Evolutionary conservation across 768 basidiomycete genomes (phyloP), one percentile per base, ranked within the genome.

Genomic region (Leccinum sublutescens): DNA sequence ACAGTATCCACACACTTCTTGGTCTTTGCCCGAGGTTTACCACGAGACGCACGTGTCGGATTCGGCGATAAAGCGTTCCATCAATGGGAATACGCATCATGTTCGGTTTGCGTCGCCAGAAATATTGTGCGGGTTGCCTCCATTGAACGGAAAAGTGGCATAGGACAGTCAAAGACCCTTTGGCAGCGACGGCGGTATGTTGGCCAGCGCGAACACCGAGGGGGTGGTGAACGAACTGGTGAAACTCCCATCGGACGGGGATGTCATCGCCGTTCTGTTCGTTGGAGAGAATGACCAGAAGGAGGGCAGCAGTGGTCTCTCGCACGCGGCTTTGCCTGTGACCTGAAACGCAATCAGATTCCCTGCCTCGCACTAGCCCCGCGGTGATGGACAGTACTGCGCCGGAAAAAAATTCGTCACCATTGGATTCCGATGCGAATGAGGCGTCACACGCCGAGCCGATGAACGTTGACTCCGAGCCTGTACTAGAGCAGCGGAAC

Each of bases 91-190:
- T 38, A 15, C 40, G 2, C 34, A 66, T 52, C 67, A 27, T 1
- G 74, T 74, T 50, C 62, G 73, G 31, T 75, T 74, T 29, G 66
- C 65, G 3, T 74, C 74, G 3, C 74, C 74, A 3, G 74, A 75
- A 49, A 50, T 71, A 45, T 40, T 71, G 45, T 29, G 27, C 31
- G 65, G 55, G 5, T 40, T 62, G 10, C 61, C 68, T 21, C 45
- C 57, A 27, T 9, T 71, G 52, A 56, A 10, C 10, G 63, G 49
- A 9, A 59, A 48, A 0, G 31, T 19, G n/a, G 57, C 29, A 29
- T 29, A 29, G 29, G 29, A 62, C 19, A 29, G 58, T 23, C 23
- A 0, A n/a, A 23, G 23, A 23, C 47, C 25, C 8, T 9, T 27
- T 52, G 58, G 54, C 29, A 21, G 19, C 2, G 8, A 34, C 5